Conservation (phyloP, 164 flowering plant species). For the Nymphaea colorata region DNA sequence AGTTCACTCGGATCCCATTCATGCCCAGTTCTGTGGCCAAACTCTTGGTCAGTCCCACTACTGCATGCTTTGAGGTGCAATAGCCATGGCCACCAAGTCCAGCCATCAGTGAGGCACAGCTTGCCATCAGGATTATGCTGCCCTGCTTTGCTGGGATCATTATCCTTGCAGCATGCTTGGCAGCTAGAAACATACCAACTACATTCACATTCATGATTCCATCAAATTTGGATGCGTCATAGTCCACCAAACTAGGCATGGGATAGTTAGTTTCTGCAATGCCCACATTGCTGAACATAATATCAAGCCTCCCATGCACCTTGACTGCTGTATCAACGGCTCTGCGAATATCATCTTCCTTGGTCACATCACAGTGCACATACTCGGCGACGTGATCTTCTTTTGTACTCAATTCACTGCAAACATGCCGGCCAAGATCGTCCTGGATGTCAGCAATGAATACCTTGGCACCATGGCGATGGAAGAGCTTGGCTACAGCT, state of each 20-base stretch:
- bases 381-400: not conserved
- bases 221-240: slow-evolving; percentile 6
- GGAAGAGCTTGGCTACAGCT: too few species aligned
- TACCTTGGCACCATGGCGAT: too few species aligned
- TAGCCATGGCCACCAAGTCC: too few species aligned
- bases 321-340: not conserved
- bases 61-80: too few species aligned
- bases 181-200: slow-evolving; percentile 4
- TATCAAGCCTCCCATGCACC: slow-evolving; percentile 1
- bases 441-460: too few species aligned
- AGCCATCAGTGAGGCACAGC: too few species aligned
- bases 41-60: too few species aligned
- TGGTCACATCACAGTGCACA: slow-evolving; percentile 7
- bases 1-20: too few species aligned
- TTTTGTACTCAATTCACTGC: too few species aligned
- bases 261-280: not conserved
- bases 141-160: slow-evolving; percentile 5
- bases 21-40: too few species aligned
- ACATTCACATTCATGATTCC: slow-evolving; percentile 13
- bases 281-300: slow-evolving; percentile 9
- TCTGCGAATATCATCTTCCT: not conserved
- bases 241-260: not conserved
- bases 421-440: too few species aligned
- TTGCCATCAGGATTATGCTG: not conserved
- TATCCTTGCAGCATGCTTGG: slow-evolving; percentile 10